A percentile compares a stretch with the other conserved stretches of the same genome.
These are phyloP conservation scores for Anthostomella pinea DNA, from an alignment of 2,329 filamentous ascomycete genomes.

Conservation along the genomic window DNA sequence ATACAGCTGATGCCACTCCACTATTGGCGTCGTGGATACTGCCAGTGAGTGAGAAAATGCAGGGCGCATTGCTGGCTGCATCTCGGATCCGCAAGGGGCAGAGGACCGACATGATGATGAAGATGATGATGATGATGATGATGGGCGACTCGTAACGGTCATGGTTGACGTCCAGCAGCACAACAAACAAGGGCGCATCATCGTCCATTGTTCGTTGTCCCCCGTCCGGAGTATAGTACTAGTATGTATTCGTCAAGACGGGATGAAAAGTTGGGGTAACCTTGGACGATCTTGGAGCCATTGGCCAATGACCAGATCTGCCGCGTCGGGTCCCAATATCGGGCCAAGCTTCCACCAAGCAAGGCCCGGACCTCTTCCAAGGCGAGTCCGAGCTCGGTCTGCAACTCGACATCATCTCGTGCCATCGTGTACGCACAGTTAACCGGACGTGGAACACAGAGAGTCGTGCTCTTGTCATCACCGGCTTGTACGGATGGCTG, in stretches of 20 bases:
- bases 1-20: no score
- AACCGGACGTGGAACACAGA: conserved; percentile 9
- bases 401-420: conserved; percentile 6
- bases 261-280: conserved; percentile 27
- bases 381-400: conserved; percentile 21
- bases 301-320: conserved; percentile 32
- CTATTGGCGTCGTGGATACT: no score
- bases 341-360: conserved; percentile 23
- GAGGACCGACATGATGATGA: no score
- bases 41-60: no score
- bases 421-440: conserved; percentile 16
- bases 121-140: no score
- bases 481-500: no score
- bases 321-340: conserved; percentile 27
- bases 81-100: conserved; percentile 1
- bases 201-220: no score
- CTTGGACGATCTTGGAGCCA: conserved; percentile 29
- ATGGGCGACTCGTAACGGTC: no score
- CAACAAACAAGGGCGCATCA: no score
- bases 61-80: conserved; percentile 7
- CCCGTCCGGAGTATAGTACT: no score
- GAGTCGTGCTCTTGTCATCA: no score
- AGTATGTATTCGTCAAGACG: conserved; percentile 12
- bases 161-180: no score
- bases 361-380: conserved; percentile 10